Evolutionary conservation across 768 basidiomycete genomes (phyloP).

Genomic region (Macrolepiota dolichaula): DNA sequence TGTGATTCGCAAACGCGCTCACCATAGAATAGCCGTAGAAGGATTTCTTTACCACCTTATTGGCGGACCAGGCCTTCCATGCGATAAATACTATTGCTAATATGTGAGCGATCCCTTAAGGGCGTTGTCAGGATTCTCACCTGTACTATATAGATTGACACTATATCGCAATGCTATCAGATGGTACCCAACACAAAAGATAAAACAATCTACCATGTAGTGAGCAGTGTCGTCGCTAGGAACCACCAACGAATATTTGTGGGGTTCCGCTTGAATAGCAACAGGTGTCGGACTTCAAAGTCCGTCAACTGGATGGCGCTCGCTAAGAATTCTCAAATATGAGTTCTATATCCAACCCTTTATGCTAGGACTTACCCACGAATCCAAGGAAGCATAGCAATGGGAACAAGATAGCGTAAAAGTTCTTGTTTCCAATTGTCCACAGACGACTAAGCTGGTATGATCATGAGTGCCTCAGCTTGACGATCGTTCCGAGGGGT

Average conservation of each 20-base stretch:
- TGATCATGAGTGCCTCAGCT: neutral
- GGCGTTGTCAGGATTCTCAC: neutral
- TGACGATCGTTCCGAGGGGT: neutral
- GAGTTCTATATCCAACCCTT: neutral
- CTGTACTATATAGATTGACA: constrained; percentile 2
- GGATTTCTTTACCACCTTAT: neutral
- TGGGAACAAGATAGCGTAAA: neutral
- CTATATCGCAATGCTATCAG: neutral
- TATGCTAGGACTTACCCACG: neutral
- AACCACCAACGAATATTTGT: neutral
- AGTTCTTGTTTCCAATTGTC: neutral
- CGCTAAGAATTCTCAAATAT: neutral
- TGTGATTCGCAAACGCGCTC: neutral
- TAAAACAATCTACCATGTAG: neutral
- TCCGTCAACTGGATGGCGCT: neutral
- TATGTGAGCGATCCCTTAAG: neutral
- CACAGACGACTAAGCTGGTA: neutral
- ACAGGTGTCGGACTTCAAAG: neutral
- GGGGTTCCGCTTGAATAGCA: neutral
- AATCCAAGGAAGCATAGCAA: neutral
- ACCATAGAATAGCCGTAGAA: neutral
- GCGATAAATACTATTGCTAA: neutral
- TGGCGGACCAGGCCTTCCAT: constrained; percentile 1
- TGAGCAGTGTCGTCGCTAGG: neutral
- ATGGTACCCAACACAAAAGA: neutral